phyloP scores from a whole-genome alignment of 257 asterid genomes.

The Solanum sejunctum region DNA sequence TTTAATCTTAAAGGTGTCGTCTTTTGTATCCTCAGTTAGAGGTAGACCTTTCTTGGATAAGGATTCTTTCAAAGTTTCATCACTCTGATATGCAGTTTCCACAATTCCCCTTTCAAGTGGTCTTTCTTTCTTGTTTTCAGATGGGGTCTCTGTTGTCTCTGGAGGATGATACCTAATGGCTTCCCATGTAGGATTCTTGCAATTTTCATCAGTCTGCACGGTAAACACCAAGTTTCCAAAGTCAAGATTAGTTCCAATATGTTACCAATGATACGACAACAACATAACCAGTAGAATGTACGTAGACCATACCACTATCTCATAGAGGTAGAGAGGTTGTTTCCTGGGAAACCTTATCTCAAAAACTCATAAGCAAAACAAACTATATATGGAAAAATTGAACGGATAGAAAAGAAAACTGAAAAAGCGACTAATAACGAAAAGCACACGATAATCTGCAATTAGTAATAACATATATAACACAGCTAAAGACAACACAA shows the following conservation, averaged over 20 bases:
- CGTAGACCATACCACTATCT: no score
- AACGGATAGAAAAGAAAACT: no score
- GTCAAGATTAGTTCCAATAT: not conserved
- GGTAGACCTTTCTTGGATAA: slow-evolving; percentile 38
- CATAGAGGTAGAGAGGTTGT: no score
- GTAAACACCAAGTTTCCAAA: not conserved
- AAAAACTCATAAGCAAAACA: no score
- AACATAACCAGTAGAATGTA: no score
- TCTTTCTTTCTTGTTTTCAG: slow-evolving; percentile 17
- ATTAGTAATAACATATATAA: no score
- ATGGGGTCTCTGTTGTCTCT: slow-evolving; percentile 15
- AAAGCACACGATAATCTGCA: no score
- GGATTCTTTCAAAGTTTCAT: slow-evolving; percentile 40
- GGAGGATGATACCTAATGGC: slow-evolving; percentile 53
- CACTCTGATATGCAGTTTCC: slow-evolving; percentile 35
- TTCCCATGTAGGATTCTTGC: slow-evolving; percentile 57
- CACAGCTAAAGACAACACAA: no score
- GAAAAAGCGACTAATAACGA: no score
- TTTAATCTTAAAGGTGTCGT: slow-evolving; percentile 19
- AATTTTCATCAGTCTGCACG: slow-evolving; percentile 61
- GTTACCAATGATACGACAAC: not conserved
- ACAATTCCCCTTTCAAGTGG: slow-evolving; percentile 70
- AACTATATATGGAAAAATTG: no score
- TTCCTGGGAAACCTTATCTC: no score
- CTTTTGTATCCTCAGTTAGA: slow-evolving; percentile 24